A percentile compares a stretch with the other conserved stretches of the same genome.
phyloP scores from a whole-genome alignment of 2,329 filamentous ascomycete species.

The Exophiala spinifera region DNA sequence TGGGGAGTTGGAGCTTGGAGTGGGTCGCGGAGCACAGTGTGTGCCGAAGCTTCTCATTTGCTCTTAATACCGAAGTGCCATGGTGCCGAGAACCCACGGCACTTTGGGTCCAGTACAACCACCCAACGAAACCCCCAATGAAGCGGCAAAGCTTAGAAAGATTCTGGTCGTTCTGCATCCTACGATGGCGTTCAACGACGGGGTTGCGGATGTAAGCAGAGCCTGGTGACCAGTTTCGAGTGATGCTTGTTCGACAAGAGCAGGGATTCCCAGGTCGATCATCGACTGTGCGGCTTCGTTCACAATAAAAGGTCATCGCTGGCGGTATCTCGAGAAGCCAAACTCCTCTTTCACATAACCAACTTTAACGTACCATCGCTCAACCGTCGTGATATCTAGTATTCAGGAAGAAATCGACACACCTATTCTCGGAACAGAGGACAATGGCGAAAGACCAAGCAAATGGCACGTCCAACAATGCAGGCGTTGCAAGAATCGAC shows the following conservation, averaged over 20 bases:
- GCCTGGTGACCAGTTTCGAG: no score
- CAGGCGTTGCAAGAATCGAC: neutral
- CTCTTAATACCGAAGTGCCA: neutral
- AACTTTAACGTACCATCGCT: neutral
- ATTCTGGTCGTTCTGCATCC: neutral
- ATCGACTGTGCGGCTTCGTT: no score
- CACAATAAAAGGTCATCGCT: neutral
- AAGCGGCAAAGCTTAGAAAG: neutral
- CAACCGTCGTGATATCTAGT: neutral
- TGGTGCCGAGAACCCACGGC: neutral
- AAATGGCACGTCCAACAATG: neutral
- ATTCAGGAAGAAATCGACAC: neutral
- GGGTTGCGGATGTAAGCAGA: no score
- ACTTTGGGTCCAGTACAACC: neutral
- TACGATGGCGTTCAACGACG: no score
- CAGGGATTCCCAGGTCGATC: no score
- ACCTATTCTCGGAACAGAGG: neutral
- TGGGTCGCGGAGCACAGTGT: neutral
- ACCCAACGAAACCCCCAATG: neutral
- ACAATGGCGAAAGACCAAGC: neutral
- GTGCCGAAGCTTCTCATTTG: neutral
- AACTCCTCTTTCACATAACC: neutral
- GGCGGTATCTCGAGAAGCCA: neutral
- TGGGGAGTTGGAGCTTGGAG: neutral
- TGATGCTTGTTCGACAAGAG: no score